Base-by-base conservation (phyloP, 83 land plant genomes). In the Larix sibirica region DNA sequence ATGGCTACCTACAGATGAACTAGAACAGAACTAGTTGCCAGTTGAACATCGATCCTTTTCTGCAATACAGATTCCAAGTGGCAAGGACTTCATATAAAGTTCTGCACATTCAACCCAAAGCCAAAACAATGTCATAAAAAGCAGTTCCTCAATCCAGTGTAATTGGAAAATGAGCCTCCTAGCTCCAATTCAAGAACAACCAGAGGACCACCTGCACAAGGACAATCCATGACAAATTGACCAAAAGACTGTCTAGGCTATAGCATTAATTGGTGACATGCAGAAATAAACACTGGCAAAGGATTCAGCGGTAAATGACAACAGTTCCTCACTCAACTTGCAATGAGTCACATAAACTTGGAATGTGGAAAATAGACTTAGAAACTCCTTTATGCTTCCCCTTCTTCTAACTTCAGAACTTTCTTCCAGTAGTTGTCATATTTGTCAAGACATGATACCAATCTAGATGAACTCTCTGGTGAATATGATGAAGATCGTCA, bases 401-500 rank as follows among this genome's bases (percentile, higher is more conserved):
- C 82, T 83, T 79, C 13, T 1, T 40, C 24, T 9, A 21, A 81
- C 75, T 63, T 36, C 36, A 79, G 62, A 67, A 68, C 85, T n/a
- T 79, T 68, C 12, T 24, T 56, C 18, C 24, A 67, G 38, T 83
- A 65, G 6, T 28, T 64, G 24, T 83, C 69, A 17, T 68, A 59
- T 14, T 61, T 79, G 38, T 79, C 74, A 38, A 18, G 36, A 33
- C 36, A 33, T 33, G 36, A 33, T 62, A 62, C 81, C 83, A 67
- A 67, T 36, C 70, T 26, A 67, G 38, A 18, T 14, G 38, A 67
- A 47, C 77, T 80, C 62, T 64, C 83, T 18, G 86, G 85, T 62
- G 80, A 62, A 79, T 86, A 87, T 47, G 83, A 82, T 66, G 75
- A 71, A 73, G 70, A 63, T 44, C 83, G 58, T 58, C 74, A 66